Base-by-base conservation (phyloP, 192 early-diverging fungal genomes). In the Entomortierella beljakovae region DNA sequence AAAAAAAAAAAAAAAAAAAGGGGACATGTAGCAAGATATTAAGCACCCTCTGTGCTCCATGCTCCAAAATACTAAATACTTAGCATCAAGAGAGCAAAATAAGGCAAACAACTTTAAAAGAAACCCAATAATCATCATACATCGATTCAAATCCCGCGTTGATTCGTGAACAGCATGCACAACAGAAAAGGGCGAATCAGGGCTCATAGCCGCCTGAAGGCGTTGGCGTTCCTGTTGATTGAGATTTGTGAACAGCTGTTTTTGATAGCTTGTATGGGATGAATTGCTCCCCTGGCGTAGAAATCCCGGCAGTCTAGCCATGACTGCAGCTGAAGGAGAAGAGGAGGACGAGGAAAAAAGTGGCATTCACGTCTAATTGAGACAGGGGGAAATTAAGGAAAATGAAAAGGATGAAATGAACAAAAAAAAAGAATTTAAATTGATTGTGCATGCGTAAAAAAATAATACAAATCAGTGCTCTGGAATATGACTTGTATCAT, bases 61-160 rank as follows among this genome's bases (percentile, higher is more conserved):
- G n/a, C n/a, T n/a, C n/a, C n/a, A n/a, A n/a, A n/a, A n/a, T n/a
- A n/a, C n/a, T n/a, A n/a, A n/a, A n/a, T n/a, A n/a, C n/a, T n/a
- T n/a, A n/a, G 8, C 52, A 54, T 28, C 15, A n/a, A 10, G 52
- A 23, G 15, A 20, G 20, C 25, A 57, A 22, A 31, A 28, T 5
- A 5, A 18, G 0, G 23, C 48, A 46, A 46, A 11, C 15, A 46
- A 4, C 6, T 8, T 6, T 32, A 18, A 40, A 34, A 26, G 8
- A 33, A 29, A 23, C 29, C 2, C 28, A 8, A 37, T 4, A 13
- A 64, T 18, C 25, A 7, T 60, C 70, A 75, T 85, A 82, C 80
- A 68, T 70, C 61, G 71, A 81, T 80, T 70, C 82, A 66, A 55
- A 69, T 81, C 60, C 29, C 64, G 38, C 16, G 51, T 54, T 22